Evolutionary conservation across 192 early-diverging fungal species (phyloP), one percentile per base, ranked within the genome.

Genomic region (Gryganskiella cystojenkinii): DNA sequence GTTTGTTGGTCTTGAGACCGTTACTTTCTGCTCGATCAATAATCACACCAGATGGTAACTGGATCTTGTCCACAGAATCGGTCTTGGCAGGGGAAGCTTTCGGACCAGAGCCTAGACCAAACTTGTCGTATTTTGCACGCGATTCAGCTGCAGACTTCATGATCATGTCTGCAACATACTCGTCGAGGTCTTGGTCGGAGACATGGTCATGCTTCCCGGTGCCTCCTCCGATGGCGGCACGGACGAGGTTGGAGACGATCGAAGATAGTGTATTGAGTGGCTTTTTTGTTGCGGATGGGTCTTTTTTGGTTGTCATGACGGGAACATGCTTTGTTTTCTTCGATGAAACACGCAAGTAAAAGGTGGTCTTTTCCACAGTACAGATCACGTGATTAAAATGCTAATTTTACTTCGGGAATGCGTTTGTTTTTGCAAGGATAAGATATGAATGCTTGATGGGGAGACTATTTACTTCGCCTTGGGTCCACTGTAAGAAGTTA

Each of bases 131-230:
- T 24, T 66, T 40, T 25, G 76, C 61, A 28, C 79, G 67, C 25
- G 82, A 80, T 5, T 66, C 69, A 15, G 59, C 34, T 3, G 87
- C 87, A 43, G 83, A 81, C 52, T 80, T 79, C 31, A 83, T 46
- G 52, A 89, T 80, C 37, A 89, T 46, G 40, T 89, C 81, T 1
- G 85, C 87, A 28, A 89, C 80, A 69, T 85, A 83, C 46, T 85
- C 84, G 65, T 89, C 85, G 7, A 89, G 58, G 62, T 85, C 85
- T n/a, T 86, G 63, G 47, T 85, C 84, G 7, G 73, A 47, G 0
- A 81, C 78, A 62, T 72, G 43, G 1, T 44, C 30, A 62, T 67
- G 43, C 24, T 68, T 62, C n/a, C n/a, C n/a, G 5, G 5, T 40
- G 5, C 37, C 37, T 40, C 80, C 73, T 33, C 85, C 84, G 19